Percentiles rank a stretch among this genome's conserved stretches.
These are phyloP conservation scores for Macrolepiota fuliginosa DNA, from an alignment of 768 basidiomycete genomes.

Conservation along the genomic window DNA sequence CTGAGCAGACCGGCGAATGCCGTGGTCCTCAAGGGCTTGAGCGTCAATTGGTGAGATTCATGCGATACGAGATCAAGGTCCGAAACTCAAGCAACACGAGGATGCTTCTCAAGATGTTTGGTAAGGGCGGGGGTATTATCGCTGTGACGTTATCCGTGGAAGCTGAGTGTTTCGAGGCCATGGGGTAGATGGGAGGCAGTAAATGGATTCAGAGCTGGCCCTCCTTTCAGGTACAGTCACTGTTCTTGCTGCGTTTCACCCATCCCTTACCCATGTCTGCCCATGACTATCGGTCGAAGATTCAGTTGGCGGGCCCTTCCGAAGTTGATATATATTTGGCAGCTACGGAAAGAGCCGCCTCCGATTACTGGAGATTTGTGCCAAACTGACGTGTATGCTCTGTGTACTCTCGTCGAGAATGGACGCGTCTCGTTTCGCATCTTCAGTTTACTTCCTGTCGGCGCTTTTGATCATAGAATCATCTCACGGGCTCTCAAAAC, in stretches of 20 bases:
- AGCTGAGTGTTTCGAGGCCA: slow-evolving; percentile 73
- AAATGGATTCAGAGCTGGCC: slow-evolving; percentile 67
- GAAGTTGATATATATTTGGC: no score
- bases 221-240: not conserved
- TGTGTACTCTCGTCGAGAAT: no score
- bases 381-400: no score
- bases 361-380: no score
- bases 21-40: slow-evolving; percentile 49
- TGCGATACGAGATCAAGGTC: slow-evolving; percentile 72
- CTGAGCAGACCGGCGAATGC: slow-evolving; percentile 72
- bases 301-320: not conserved
- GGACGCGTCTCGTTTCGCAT: no score
- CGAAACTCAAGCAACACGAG: slow-evolving; percentile 71
- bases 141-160: slow-evolving; percentile 69
- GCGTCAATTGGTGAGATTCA: slow-evolving; percentile 55
- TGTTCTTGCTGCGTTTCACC: not conserved
- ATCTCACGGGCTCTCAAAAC: no score
- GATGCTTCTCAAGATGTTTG: slow-evolving; percentile 60
- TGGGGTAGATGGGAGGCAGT: slow-evolving; percentile 74
- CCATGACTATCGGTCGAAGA: not conserved
- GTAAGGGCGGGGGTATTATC: slow-evolving; percentile 72
- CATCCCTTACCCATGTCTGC: not conserved
- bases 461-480: no score
- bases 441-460: no score
- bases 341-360: no score